Conservation (phyloP, 345 rosid genomes). For the Camelina hispida region DNA sequence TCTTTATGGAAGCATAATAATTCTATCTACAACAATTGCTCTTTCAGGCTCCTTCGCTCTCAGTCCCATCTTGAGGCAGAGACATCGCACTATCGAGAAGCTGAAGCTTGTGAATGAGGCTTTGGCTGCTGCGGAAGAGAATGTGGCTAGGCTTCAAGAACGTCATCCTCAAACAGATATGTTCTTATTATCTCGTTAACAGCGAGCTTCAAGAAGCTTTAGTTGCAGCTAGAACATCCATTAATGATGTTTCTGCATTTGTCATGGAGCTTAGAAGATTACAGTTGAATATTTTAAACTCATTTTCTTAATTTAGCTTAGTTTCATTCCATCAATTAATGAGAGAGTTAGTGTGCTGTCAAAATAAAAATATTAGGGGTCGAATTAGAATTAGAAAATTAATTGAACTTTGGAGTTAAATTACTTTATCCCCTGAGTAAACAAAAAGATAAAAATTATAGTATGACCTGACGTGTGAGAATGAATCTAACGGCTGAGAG, state of each 20-base stretch:
- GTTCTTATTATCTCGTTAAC: conserved; percentile 56
- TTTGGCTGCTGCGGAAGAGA: conserved; percentile 58
- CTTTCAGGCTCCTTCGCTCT: conserved; percentile 52
- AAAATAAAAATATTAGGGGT: neutral
- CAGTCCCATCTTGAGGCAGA: conserved; percentile 45
- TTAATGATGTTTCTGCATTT: conserved; percentile 58
- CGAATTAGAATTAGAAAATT: neutral
- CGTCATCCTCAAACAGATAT: conserved; percentile 50
- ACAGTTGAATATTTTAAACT: conserved; percentile 52
- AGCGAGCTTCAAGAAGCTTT: conserved; percentile 55
- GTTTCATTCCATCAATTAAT: no score
- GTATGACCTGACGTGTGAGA: neutral
- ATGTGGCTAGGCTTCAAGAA: conserved; percentile 55
- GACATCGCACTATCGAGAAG: conserved; percentile 53
- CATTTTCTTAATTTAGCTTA: conserved; percentile 36
- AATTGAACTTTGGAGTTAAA: neutral
- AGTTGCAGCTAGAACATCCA: conserved; percentile 49
- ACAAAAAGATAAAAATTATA: neutral
- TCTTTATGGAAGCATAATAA: conserved; percentile 40
- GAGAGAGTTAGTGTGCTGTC: neutral
- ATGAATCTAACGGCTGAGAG: conserved; percentile 31
- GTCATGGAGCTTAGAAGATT: conserved; percentile 54
- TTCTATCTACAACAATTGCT: conserved; percentile 49
- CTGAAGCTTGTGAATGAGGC: conserved; percentile 58
- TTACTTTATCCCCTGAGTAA: neutral